Evolutionary conservation across 1,139 yeast genomes (phyloP), one percentile per base, ranked within the genome.

Genomic region (Saccharomycopsis hybrid): DNA sequence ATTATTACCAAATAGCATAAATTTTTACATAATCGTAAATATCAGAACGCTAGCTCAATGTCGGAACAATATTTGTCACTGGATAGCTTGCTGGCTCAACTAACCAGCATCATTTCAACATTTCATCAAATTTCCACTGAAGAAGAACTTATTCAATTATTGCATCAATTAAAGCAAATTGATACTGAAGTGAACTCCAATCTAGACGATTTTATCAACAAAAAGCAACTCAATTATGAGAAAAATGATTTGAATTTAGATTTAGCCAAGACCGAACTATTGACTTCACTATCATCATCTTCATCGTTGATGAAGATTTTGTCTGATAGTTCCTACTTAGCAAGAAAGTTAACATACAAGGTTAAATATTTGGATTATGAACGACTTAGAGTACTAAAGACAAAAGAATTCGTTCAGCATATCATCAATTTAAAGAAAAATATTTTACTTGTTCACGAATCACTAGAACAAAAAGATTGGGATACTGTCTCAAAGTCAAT

Each of bases 301-400:
- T 69, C 71, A 41, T 72, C 76, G 11, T 66, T 85, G 54, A 71
- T 74, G 13, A 65, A 67, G 35, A 69, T 80, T 33, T 73, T 84
- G 54, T 68, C 79, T 5, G 69, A 73, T 35, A 85, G 95, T 0
- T 80, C 84, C 52, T 76, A 75, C 50, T 71, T 82, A 54, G 92
- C 95, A 2, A 71, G 75, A 42, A 69, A 77, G 24, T 76, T 88
- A 49, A 85, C 95, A 1, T 77, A 76, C 46, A 78, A 82, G 58
- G 86, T 88, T 53, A 74, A 84, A 53, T 66, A 81, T 4, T 70
- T 87, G 44, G 96, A 88, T 62, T 70, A 71, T 47, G 96, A 89
- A 60, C 80, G 85, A 55, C 70, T 73, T 3, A 76, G 85, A 42
- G 88, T 90, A n/a, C 67, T 74, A 48, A 70, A 73, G 45, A 80